Evolutionary conservation across 371 early-diverging fungal species (phyloP), one percentile per base, ranked within the genome.

Genomic region (Lichtheimia ramosa): DNA sequence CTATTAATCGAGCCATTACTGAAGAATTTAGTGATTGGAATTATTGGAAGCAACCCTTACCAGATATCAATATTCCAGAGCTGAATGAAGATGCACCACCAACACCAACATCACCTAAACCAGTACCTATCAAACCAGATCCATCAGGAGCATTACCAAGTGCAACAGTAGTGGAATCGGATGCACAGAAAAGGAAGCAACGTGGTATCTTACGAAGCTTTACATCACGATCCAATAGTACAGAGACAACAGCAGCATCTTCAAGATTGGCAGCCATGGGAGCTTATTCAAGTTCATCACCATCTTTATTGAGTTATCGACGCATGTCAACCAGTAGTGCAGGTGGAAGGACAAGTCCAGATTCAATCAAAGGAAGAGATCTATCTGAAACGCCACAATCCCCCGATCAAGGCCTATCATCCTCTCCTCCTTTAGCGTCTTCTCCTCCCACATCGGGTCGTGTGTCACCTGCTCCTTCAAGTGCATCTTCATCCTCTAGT

Each of bases 1-100:
- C 89, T 16, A 71, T 86, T 18, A 70, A 58, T 21, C 72, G 75
- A 23, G 62, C 60, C 5, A 64, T 88, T 5, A 78, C 84, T 6
- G 83, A 83, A 23, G 91, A 88, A 58, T 96, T 74, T 70, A 93
- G 86, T 64, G 96, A 96, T 69, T 95, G 85, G 82, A 89, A 91
- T 62, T 96, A 75, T 65, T 96, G 97, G 97, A 86, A 86, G 61
- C 58, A 74, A 1, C 65, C 79, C 0, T 52, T 89, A 28, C 83
- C 84, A 0, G 68, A 74, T 0, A 72, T 87, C 24, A 86, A 88
- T 12, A 66, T 85, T 10, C 84, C 83, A n/a, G 70, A 74, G 40
- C 59, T 82, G 18, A 68, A 67, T 2, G 40, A 42, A 4, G 39
- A 25, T 23, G 27, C 28, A 15, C 13, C 18, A 18, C 41, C 57